These are phyloP conservation scores for Hanseniaspora sp. DNA, from an alignment of 1,139 yeast species.

Conservation along the genomic window DNA sequence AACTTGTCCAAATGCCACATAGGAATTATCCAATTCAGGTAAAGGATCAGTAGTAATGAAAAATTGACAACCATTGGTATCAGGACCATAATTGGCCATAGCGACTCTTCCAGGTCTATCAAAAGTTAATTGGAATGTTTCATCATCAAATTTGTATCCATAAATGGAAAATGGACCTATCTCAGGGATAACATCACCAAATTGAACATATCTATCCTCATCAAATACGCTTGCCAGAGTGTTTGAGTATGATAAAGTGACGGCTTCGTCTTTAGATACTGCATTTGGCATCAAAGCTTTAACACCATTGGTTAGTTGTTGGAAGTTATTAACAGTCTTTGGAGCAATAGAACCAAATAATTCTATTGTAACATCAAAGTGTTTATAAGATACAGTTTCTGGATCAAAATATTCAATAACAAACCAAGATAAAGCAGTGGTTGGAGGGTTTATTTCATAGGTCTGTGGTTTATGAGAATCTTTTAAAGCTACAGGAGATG, in stretches of 20 bases:
- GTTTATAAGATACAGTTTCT: slow-evolving; percentile 18
- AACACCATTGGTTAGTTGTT: slow-evolving; percentile 44
- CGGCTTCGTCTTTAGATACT: slow-evolving; percentile 37
- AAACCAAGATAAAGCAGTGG: slow-evolving; percentile 22
- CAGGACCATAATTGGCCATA: slow-evolving; percentile 68
- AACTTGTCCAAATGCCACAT: slow-evolving; percentile 71
- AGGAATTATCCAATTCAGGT: slow-evolving; percentile 59
- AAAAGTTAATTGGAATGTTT: slow-evolving; percentile 53
- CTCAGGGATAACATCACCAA: slow-evolving; percentile 78
- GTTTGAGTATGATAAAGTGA: slow-evolving; percentile 47
- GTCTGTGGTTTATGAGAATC: slow-evolving; percentile 5
- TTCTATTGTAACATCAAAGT: slow-evolving; percentile 46
- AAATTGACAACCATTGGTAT: slow-evolving; percentile 68
- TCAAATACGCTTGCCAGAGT: slow-evolving; percentile 59
- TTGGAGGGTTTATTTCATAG: slow-evolving; percentile 28
- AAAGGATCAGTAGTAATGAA: slow-evolving; percentile 52
- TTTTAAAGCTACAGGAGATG: not conserved
- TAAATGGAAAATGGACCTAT: slow-evolving; percentile 72
- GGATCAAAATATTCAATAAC: slow-evolving; percentile 24
- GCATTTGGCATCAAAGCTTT: slow-evolving; percentile 35
- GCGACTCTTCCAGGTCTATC: slow-evolving; percentile 58
- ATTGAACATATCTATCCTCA: slow-evolving; percentile 58
- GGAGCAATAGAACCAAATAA: slow-evolving; percentile 65
- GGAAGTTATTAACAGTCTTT: slow-evolving; percentile 57
- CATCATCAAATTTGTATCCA: slow-evolving; percentile 57